Conservation (phyloP, 2,329 filamentous ascomycete genomes). For the Chaetomiaceae sp. region DNA sequence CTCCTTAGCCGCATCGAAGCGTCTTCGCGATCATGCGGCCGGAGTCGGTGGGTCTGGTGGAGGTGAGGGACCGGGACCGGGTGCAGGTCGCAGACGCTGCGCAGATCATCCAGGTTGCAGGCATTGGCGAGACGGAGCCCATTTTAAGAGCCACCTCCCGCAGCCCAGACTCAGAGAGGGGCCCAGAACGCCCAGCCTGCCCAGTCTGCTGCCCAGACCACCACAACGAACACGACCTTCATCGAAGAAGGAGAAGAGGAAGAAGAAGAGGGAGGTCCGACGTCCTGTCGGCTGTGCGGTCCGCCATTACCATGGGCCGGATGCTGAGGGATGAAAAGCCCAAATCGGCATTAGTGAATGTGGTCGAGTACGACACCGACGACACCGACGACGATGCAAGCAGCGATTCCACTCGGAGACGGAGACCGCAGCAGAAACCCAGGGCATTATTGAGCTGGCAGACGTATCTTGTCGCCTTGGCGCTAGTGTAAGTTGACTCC, state of each 20-base stretch:
- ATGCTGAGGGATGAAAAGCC: constrained; percentile 9
- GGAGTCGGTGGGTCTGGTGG: constrained; percentile 11
- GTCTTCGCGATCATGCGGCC: constrained; percentile 7
- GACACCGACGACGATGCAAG: constrained; percentile 5
- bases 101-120: background rate
- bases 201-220: too few relatives aligned
- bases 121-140: background rate
- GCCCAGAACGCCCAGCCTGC: too few relatives aligned
- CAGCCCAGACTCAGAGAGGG: too few relatives aligned
- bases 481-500: constrained; percentile 2
- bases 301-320: constrained; percentile 16
- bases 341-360: background rate
- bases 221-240: too few relatives aligned
- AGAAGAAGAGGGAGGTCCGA: background rate
- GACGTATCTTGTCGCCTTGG: constrained; percentile 3
- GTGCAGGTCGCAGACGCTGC: background rate
- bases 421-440: background rate
- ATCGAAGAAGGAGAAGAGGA: too few relatives aligned
- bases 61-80: constrained; percentile 2
- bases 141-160: background rate
- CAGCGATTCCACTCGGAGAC: background rate
- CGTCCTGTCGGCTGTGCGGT: constrained; percentile 1
- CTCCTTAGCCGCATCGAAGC: too few relatives aligned
- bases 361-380: constrained; percentile 6
- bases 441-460: constrained; percentile 2